A percentile compares a stretch with the other conserved stretches of the same genome.
phyloP scores from a whole-genome alignment of 2,329 filamentous ascomycete genomes.

The Fusarium gaditjirri region DNA sequence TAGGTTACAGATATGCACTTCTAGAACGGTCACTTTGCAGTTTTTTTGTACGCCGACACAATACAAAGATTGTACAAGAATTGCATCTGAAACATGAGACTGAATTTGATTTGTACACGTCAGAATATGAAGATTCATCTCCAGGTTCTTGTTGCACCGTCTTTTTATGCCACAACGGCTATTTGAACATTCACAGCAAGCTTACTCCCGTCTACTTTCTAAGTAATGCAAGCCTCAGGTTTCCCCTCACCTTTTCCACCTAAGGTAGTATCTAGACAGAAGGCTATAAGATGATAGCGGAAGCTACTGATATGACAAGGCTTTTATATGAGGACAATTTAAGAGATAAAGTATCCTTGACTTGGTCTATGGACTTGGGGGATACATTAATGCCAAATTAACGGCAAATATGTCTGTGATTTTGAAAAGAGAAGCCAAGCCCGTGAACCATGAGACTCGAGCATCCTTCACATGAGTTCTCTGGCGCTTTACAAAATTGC shows the following conservation, averaged over 20 bases:
- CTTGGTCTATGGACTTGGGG: fast-evolving
- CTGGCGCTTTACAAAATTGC: background rate
- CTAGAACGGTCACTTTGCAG: background rate
- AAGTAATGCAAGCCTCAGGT: too few species aligned
- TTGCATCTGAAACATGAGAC: background rate
- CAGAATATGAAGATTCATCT: background rate
- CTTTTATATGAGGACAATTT: too few species aligned
- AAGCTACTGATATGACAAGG: background rate
- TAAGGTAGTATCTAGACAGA: too few species aligned
- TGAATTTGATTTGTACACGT: background rate
- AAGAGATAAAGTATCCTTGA: background rate
- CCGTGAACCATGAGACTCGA: fast-evolving
- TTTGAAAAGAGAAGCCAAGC: background rate
- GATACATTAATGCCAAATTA: too few species aligned
- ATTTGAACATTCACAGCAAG: too few species aligned
- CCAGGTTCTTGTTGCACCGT: background rate
- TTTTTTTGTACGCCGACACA: background rate
- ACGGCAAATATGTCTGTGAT: background rate
- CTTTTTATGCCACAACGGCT: fast-evolving
- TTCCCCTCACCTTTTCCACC: background rate
- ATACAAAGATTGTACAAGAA: background rate
- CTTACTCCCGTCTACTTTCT: fast-evolving
- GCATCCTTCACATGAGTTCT: too few species aligned
- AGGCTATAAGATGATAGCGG: fast-evolving
- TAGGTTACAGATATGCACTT: background rate